phyloP scores from a whole-genome alignment of 495 filamentous ascomycete genomes.

The Diplogelasinospora grovesii region DNA sequence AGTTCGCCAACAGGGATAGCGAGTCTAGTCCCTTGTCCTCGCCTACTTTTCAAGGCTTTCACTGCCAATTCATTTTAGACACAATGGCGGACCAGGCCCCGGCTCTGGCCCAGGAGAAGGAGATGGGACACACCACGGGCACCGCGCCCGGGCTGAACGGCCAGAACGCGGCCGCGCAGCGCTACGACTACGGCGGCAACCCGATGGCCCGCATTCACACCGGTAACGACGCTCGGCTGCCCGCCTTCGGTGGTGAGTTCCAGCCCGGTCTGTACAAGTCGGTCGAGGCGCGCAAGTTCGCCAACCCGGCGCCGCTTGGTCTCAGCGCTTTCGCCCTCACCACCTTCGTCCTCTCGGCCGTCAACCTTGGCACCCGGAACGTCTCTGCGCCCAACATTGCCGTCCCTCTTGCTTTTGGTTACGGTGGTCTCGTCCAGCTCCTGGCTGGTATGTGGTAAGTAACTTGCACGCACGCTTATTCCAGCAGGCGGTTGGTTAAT shows the following conservation, averaged over 20 bases:
- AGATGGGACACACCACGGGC: conserved; percentile 20
- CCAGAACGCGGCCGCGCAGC: conserved; percentile 11
- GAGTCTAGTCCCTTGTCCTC: not conserved
- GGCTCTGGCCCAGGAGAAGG: conserved; percentile 24
- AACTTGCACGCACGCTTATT: no score
- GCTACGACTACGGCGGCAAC: conserved; percentile 53
- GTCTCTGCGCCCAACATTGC: conserved; percentile 60
- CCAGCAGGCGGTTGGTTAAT: not conserved
- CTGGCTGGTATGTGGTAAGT: conserved; percentile 97
- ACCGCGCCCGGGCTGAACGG: conserved; percentile 22
- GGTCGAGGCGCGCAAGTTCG: conserved; percentile 72
- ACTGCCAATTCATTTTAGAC: not conserved
- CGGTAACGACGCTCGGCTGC: conserved; percentile 51
- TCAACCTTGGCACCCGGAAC: conserved; percentile 68
- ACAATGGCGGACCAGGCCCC: conserved; percentile 12
- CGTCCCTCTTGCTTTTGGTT: conserved; percentile 65
- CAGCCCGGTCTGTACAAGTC: conserved; percentile 87
- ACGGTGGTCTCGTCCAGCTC: conserved; percentile 86
- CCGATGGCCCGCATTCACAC: conserved; percentile 68
- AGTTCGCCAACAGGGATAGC: no score
- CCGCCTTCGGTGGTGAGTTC: conserved; percentile 92
- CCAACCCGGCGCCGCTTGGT: conserved; percentile 81
- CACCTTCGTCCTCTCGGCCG: conserved; percentile 81
- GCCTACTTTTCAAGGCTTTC: not conserved
- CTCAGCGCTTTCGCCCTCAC: conserved; percentile 90